Evolutionary conservation across 1,284 basidiomycete species (phyloP).

Genomic region (Papiliotrema terrestris): DNA sequence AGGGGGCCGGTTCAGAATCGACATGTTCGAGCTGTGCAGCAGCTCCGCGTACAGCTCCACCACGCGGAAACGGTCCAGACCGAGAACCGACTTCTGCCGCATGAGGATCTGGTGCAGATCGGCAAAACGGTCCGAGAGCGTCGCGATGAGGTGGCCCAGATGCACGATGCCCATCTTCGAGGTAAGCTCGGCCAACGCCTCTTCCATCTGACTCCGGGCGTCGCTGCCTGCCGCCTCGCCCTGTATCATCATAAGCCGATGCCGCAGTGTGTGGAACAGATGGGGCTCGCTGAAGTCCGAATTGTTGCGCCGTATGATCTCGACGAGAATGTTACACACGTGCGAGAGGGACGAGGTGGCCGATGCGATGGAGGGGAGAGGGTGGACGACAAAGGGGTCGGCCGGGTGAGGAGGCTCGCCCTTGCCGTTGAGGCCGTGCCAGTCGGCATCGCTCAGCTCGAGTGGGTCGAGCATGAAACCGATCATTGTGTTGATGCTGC

Average conservation of each 20-base stretch:
- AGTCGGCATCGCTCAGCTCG: constrained; percentile 41
- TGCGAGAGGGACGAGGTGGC: constrained; percentile 84
- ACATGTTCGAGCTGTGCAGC: constrained; percentile 97
- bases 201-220: constrained; percentile 57
- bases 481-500: constrained; percentile 69
- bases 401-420: constrained; percentile 15
- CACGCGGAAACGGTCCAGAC: constrained; percentile 94
- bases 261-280: constrained; percentile 90
- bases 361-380: constrained; percentile 65
- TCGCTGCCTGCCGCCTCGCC: constrained; percentile 14
- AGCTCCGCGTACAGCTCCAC: constrained; percentile 96
- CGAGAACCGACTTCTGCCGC: constrained; percentile 70
- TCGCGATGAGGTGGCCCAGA: constrained; percentile 76
- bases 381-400: constrained; percentile 42
- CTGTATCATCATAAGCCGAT: constrained; percentile 74
- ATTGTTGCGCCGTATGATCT: constrained; percentile 97
- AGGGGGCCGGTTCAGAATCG: constrained; percentile 76
- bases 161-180: constrained; percentile 92
- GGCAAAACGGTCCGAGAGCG: constrained; percentile 67
- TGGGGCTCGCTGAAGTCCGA: constrained; percentile 99
- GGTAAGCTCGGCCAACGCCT: constrained; percentile 79
- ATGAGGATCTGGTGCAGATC: constrained; percentile 70
- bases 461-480: constrained; percentile 77
- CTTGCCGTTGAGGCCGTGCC: constrained; percentile 24
- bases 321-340: constrained; percentile 86